Conservation (phyloP, 1,284 basidiomycete genomes). For the Papiliotrema flavescens region DNA sequence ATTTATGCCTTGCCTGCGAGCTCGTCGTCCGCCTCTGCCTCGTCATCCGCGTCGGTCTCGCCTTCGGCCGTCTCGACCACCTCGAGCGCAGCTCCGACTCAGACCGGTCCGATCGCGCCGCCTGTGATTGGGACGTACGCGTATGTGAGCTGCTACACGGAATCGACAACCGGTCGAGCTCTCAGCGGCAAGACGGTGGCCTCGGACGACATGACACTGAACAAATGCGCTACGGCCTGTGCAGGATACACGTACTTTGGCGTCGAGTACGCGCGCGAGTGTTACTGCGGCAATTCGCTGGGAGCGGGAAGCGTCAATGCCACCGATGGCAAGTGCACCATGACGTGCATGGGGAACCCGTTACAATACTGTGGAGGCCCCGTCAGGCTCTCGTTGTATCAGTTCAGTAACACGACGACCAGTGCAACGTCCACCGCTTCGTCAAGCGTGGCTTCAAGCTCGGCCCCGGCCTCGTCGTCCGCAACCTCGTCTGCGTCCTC, state of each 20-base stretch:
- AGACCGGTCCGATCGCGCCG: neutral
- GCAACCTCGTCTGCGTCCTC: neutral
- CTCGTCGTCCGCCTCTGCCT: constrained; percentile 3
- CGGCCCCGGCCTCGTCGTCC: neutral
- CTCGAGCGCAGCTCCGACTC: neutral
- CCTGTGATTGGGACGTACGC: neutral
- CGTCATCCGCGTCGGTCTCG: constrained; percentile 2
- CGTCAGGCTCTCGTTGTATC: constrained; percentile 13
- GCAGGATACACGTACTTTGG: constrained; percentile 9
- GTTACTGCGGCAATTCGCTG: constrained; percentile 21
- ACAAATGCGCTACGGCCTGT: constrained; percentile 15
- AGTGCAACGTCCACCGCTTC: neutral
- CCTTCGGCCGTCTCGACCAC: constrained; percentile 4
- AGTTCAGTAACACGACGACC: neutral
- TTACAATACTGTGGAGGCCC: constrained; percentile 13
- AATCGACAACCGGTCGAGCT: constrained; percentile 13
- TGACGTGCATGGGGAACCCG: constrained; percentile 19
- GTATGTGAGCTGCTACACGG: constrained; percentile 17
- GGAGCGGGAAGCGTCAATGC: neutral
- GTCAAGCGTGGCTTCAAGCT: neutral
- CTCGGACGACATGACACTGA: constrained; percentile 10
- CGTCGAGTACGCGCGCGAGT: constrained; percentile 25
- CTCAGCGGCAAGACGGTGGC: constrained; percentile 4
- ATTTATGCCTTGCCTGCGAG: neutral
- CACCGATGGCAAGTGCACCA: constrained; percentile 9